A percentile compares a stretch with the other conserved stretches of the same genome.
Conservation (phyloP, 2,329 filamentous ascomycete species). For the Scedosporium dehoogii region DNA sequence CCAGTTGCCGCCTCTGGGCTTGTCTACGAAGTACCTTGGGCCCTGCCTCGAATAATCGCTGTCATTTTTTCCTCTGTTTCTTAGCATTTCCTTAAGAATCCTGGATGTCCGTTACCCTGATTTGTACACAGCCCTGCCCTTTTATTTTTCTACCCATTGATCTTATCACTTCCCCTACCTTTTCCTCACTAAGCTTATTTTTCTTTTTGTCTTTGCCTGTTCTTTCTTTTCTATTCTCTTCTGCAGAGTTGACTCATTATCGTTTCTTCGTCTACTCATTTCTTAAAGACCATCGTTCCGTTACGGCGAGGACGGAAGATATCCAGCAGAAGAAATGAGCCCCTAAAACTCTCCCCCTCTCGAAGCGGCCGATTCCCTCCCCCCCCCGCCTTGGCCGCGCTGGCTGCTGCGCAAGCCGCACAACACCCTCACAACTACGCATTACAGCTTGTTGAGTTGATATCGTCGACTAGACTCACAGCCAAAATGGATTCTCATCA, state of each 20-base stretch:
- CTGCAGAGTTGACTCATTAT: background rate
- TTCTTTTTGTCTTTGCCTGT: background rate
- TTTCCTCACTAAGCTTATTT: background rate
- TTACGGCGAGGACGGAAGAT: background rate
- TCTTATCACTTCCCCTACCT: background rate
- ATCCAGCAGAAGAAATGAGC: background rate
- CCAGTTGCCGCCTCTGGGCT: constrained; percentile 16
- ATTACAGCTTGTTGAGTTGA: background rate
- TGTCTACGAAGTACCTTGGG: constrained; percentile 16
- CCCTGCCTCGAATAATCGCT: constrained; percentile 22
- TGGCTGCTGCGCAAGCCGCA: constrained; percentile 2
- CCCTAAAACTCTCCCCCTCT: background rate
- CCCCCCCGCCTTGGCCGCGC: background rate
- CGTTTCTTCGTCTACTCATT: background rate
- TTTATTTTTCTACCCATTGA: background rate
- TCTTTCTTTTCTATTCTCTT: constrained; percentile 3
- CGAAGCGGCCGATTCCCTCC: background rate
- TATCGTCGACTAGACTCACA: background rate
- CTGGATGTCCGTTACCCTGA: background rate
- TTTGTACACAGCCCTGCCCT: constrained; percentile 8
- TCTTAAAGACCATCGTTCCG: background rate
- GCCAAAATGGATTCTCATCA: constrained; percentile 2
- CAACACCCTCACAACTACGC: background rate
- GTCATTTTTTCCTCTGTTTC: background rate
- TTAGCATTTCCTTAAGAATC: background rate